Base-by-base conservation (phyloP, 2,329 filamentous ascomycete species). In the Penicillium sp. region DNA sequence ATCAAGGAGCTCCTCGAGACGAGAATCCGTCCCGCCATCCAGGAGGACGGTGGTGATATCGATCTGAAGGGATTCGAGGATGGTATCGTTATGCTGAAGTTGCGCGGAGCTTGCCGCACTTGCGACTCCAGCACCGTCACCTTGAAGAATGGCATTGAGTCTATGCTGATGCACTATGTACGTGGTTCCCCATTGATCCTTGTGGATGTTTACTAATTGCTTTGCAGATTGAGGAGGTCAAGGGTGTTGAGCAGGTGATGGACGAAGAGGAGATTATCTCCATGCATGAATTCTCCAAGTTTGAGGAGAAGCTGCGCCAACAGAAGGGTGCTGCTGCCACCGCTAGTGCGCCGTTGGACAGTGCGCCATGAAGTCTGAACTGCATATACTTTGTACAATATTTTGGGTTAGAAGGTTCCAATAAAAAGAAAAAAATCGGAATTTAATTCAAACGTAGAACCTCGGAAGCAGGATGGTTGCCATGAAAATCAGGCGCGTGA, bases 1-100 rank as follows among this genome's bases (percentile, higher is more conserved):
- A 97, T 99, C 77, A 96, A 97, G 79, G 94, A 99, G 77, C 79
- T 99, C 31, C 81, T 99, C 34, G 94, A 99, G 76, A 99, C 94
- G 24, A 83, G 94, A 58, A 96, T 99, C 68, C 84, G 94, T 42
- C 94, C 94, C 0, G 90, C 93, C 1, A 99, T 99, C 59, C 94
- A 97, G 74, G 94, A 97, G 72, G 94, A 99, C 65, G 94, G 94
- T 45, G 94, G 94, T 43, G 94, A 99, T 72, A 97, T 99, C 68
- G 94, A 99, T 73, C 95, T 93, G 72, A 82, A 90, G 16, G 93
- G 93, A 1, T 97, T 97, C 67, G 84, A 92, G 63, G 83, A 91
- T 64, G 94, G 94, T 0, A 84, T 88, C 59, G 94, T 96, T n/a
- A 72, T 86, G 65, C 72, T 96, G 67, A 97, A 96, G 81, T 77